Evolutionary conservation across 1,139 yeast species (phyloP), one percentile per base, ranked within the genome.

Genomic region (Taphrina pruni): DNA sequence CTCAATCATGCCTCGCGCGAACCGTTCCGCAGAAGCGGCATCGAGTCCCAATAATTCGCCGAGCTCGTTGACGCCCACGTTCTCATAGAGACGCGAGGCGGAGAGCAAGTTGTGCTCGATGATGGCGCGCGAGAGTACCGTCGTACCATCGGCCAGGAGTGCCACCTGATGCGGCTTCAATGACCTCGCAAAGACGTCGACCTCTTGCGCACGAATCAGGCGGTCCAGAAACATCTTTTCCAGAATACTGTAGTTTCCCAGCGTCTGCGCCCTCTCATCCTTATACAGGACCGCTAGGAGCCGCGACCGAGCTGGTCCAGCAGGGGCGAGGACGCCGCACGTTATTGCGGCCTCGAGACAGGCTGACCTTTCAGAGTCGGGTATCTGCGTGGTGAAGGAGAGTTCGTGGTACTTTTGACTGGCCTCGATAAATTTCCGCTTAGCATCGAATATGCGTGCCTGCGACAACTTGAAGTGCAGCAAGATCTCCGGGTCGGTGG

Each of bases 21-120:
- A 77, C 6, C 73, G 74, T 69, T 79, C 81, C 1, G 79, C 78
- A 43, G 74, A 73, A 17, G 17, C 60, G 1, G 72, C 72, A 21
- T 72, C 71, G 21, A 79, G 72, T 3, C 74, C 78, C 48, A 79
- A 72, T 35, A 78, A 70, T 55, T 70, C 71, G 6, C 77, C 78
- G 26, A 79, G 72, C 54, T 76, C 75, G 2, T 72, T 66, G 48
- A 77, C 70, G 38, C 77, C 74, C 46, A 79, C 76, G 70, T 76
- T 77, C 54, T 73, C 74, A 73, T 77, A 79, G 39, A 79, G 72
- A 52, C 74, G 72, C 1, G 80, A 77, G 7, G 78, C 77, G 0
- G 80, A 76, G 54, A 77, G 72, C 21, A 79, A 74, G 69, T 79
- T 79, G 72, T 79, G 81, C 58, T 78, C 80, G 51, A 77, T 75